phyloP scores from a whole-genome alignment of 306 rosid genomes.

The Astragalus glycyphyllos region DNA sequence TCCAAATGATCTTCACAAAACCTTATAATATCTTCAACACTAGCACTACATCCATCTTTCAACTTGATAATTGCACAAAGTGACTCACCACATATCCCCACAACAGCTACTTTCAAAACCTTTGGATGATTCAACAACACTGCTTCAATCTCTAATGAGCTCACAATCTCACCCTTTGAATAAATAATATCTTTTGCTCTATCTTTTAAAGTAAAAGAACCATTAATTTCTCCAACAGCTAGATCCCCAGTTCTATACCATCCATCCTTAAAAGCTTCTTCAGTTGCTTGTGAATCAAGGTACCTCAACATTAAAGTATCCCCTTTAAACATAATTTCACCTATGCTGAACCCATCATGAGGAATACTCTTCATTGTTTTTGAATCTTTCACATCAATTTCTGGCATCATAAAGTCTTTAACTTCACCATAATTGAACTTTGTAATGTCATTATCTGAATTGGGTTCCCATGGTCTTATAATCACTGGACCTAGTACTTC shows the following conservation, averaged over 20 bases:
- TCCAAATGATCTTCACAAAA: slow-evolving; percentile 67
- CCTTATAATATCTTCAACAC: slow-evolving; percentile 53
- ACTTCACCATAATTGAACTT: slow-evolving; percentile 35
- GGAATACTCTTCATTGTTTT: slow-evolving; percentile 61
- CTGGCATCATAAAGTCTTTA: slow-evolving; percentile 52
- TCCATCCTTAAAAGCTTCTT: slow-evolving; percentile 63
- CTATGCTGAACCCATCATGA: slow-evolving; percentile 70
- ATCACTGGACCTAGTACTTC: slow-evolving; percentile 76
- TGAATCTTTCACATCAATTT: slow-evolving; percentile 75
- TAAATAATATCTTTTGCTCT: slow-evolving; percentile 64
- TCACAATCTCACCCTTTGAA: slow-evolving; percentile 51
- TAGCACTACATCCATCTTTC: slow-evolving; percentile 56
- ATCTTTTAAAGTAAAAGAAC: slow-evolving; percentile 73
- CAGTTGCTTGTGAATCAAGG: slow-evolving; percentile 50
- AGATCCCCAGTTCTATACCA: slow-evolving; percentile 88
- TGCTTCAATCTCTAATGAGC: slow-evolving; percentile 76
- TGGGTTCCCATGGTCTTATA: slow-evolving; percentile 57
- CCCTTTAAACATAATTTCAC: slow-evolving; percentile 81
- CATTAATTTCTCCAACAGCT: slow-evolving; percentile 56
- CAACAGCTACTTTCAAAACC: slow-evolving; percentile 77
- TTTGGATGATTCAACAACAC: slow-evolving; percentile 72
- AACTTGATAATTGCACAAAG: slow-evolving; percentile 66
- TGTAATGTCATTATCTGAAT: slow-evolving; percentile 38
- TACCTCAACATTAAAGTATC: slow-evolving; percentile 72
- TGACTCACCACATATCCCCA: slow-evolving; percentile 56